Evolutionary conservation across 768 basidiomycete genomes (phyloP), one percentile per base, ranked within the genome.

Genomic region (Suillus lakei): DNA sequence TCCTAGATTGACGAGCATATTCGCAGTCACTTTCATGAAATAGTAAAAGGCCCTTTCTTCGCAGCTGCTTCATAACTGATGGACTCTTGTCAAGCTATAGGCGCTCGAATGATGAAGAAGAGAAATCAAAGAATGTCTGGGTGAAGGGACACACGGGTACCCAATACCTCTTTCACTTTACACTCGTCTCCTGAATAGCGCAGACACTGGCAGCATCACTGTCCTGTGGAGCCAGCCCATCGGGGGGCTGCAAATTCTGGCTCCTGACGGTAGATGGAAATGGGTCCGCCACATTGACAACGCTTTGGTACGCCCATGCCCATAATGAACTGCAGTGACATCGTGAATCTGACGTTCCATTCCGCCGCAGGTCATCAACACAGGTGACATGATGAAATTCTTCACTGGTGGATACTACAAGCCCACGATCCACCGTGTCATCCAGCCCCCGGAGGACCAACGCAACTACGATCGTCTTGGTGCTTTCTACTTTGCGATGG

Each of bases 151-250:
- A 80, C 61, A 77, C 73, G 16, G 79, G 79, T 79, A 56, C 59
- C 53, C 34, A 1, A 28, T 48, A 12, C 53, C 13, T 28, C 16
- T 21, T 34, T 41, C 38, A 5, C 64, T 56, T 44, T 16, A 9
- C 8, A n/a, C 34, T 16, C 3, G 1, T 18, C 30, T 48, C 65
- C 10, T 39, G 28, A 15, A 28, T 28, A 18, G 30, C 48, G 28
- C 53, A 80, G 79, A 80, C 64, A 70, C 75, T 32, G 76, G 70
- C 5, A 76, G 74, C 51, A 66, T 80, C 51, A 79, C 77, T 5
- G 72, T 80, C 36, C 70, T 80, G 4, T 80, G 76, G 76, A 78
- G 78, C 30, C 79, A 80, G 68, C 79, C 79, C 4, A 73, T 80
- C 2, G 69, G 76, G 1, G 79, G 75, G 1, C 71, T 80, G 50